Conservation (phyloP, 169 alveolate genomes). For the Plasmodium sp. region DNA sequence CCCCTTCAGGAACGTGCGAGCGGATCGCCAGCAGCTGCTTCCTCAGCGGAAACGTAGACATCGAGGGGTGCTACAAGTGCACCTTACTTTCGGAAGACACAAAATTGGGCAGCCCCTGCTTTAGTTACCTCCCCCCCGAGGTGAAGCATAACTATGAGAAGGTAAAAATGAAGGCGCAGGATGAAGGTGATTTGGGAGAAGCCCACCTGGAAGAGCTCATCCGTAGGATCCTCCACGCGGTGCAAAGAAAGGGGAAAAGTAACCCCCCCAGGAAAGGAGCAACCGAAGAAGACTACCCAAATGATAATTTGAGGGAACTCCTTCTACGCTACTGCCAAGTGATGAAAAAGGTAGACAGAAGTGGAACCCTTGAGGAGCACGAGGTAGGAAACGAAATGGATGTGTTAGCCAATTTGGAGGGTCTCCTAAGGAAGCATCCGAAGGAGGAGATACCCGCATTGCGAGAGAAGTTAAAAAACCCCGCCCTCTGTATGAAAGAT, state of each 20-base stretch:
- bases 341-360: neutral
- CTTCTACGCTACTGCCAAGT: neutral
- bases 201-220: neutral
- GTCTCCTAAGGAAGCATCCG: neutral
- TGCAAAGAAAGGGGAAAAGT: neutral
- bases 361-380: neutral
- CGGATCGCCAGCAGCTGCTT: neutral
- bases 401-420: neutral
- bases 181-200: neutral
- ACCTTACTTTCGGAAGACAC: neutral
- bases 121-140: neutral
- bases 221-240: neutral
- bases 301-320: neutral
- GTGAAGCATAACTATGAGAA: neutral
- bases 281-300: neutral
- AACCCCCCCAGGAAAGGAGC: neutral
- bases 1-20: neutral
- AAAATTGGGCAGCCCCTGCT: neutral
- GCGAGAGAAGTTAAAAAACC: neutral
- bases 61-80: neutral
- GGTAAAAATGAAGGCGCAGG: neutral
- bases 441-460: neutral
- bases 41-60: neutral
- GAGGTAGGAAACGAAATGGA: neutral
- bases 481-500: neutral